Evolutionary conservation across 2,329 filamentous ascomycete genomes (phyloP).

Genomic region (Albophoma yamanashiensis): DNA sequence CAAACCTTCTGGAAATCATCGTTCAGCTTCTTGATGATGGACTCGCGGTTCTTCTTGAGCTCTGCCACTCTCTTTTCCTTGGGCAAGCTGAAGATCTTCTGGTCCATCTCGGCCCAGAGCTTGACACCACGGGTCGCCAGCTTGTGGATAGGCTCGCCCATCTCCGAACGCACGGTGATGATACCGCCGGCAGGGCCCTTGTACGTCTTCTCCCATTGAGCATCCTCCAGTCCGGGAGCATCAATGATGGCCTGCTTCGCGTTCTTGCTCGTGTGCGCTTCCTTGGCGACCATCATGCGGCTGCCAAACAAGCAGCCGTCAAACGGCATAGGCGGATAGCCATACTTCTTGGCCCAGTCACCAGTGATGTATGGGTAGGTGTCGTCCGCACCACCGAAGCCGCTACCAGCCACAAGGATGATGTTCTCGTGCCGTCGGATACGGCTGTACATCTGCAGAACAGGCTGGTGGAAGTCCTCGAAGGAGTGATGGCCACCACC

Average conservation of each 20-base stretch:
- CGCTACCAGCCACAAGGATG: constrained; percentile 80
- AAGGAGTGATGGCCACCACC: constrained; percentile 92
- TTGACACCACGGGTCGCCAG: constrained; percentile 89
- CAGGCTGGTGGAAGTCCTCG: constrained; percentile 89
- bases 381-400: constrained; percentile 82
- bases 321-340: constrained; percentile 88
- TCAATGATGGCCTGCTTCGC: constrained; percentile 88
- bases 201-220: constrained; percentile 87
- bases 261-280: constrained; percentile 76
- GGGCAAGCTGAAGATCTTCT: constrained; percentile 93
- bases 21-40: constrained; percentile 93
- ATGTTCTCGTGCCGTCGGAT: constrained; percentile 81
- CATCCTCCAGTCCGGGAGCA: constrained; percentile 71
- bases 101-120: constrained; percentile 98
- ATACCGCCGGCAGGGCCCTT: constrained; percentile 85
- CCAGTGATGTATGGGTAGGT: constrained; percentile 90
- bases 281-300: constrained; percentile 91
- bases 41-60: constrained; percentile 76
- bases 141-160: constrained; percentile 99
- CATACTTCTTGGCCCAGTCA: constrained; percentile 75
- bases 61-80: constrained; percentile 87
- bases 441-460: constrained; percentile 82
- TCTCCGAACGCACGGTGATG: constrained; percentile 94
- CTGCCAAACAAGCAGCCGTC: constrained; percentile 86
- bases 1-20: constrained; percentile 95